Evolutionary conservation across 345 rosid genomes (phyloP).

Genomic region (Conringia planisiliqua): DNA sequence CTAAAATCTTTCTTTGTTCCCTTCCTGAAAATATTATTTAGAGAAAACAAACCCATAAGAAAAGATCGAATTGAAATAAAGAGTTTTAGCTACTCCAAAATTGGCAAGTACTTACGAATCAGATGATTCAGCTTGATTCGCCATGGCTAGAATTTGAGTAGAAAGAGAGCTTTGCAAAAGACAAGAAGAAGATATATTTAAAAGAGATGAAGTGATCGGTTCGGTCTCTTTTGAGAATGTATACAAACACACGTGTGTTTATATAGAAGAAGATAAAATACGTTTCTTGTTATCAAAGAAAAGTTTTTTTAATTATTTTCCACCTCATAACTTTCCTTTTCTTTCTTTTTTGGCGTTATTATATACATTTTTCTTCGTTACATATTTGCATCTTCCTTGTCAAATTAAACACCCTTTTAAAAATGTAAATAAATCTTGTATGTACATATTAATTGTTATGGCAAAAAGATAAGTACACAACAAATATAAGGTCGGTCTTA

Average conservation of each 20-base stretch:
- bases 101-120: conserved; percentile 45
- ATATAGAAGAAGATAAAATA: neutral
- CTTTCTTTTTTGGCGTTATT: neutral
- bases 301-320: neutral
- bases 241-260: conserved; percentile 1
- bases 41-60: neutral
- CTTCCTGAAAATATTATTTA: conserved; percentile 30
- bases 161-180: conserved; percentile 13
- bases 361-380: neutral
- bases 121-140: conserved; percentile 47
- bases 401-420: too few species aligned
- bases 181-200: conserved; percentile 5
- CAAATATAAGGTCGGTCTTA: neutral
- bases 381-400: neutral
- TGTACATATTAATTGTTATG: neutral
- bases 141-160: conserved; percentile 26
- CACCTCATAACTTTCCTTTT: neutral
- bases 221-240: neutral
- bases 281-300: conserved; percentile 24
- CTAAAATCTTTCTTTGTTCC: conserved; percentile 61
- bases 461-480: too few species aligned
- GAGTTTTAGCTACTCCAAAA: neutral
- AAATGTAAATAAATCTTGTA: neutral
- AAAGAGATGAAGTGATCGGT: neutral
- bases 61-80: neutral